Evolutionary conservation across 1,284 basidiomycete genomes (phyloP).

Genomic region (Boletus smithii): DNA sequence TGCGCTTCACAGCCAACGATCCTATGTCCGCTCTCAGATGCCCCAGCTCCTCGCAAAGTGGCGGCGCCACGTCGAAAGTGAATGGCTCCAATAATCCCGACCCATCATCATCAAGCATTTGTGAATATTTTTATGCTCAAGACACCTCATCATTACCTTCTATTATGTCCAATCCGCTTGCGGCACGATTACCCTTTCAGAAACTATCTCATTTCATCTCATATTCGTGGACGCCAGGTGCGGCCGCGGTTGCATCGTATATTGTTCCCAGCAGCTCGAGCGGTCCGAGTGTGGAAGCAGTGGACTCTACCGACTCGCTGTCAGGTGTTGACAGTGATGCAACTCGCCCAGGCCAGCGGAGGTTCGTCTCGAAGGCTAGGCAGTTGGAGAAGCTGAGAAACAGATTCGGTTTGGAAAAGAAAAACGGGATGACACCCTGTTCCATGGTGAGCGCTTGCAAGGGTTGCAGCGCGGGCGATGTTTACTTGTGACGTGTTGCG

Average conservation of each 20-base stretch:
- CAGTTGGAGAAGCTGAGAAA: conserved; percentile 59
- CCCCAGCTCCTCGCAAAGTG: conserved; percentile 19
- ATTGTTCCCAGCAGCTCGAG: conserved; percentile 28
- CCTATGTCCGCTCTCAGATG: conserved; percentile 37
- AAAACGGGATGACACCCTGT: conserved; percentile 31
- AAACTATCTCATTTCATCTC: conserved; percentile 59
- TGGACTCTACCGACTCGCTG: conserved; percentile 17
- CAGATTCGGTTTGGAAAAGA: conserved; percentile 48
- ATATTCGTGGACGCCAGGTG: conserved; percentile 49
- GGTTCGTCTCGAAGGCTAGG: conserved; percentile 56
- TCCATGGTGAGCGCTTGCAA: conserved; percentile 39
- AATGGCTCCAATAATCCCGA: conserved; percentile 10
- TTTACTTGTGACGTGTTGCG: conserved; percentile 41
- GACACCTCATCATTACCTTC: conserved; percentile 39
- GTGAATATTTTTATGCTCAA: conserved; percentile 28
- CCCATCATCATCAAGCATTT: conserved; percentile 13
- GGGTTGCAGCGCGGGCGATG: conserved; percentile 39
- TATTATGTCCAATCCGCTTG: conserved; percentile 49
- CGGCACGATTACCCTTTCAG: conserved; percentile 42
- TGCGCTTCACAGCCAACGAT: conserved; percentile 37
- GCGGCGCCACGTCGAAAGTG: conserved; percentile 25
- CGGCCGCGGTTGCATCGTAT: conserved; percentile 30
- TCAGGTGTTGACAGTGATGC: conserved; percentile 12
- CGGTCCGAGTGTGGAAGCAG: conserved; percentile 16
- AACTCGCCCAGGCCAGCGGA: too few relatives aligned